A percentile compares a stretch with the other conserved stretches of the same genome.
These are phyloP conservation scores for Aspergillus bertholletiae DNA, from an alignment of 495 filamentous ascomycete species.

Conservation along the genomic window DNA sequence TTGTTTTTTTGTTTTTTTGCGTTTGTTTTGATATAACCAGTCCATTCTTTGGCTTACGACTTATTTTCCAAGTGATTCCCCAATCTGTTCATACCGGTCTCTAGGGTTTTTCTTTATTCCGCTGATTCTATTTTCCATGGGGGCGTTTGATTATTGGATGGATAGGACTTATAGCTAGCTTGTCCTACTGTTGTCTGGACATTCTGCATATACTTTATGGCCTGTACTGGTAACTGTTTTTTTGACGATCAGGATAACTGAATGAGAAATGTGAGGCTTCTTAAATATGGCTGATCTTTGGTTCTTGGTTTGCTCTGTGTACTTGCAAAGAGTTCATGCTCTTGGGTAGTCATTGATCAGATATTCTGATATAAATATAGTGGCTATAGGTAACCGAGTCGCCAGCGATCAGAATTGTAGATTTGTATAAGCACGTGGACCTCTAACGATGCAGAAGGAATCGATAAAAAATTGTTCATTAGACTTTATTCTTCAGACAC, in stretches of 20 bases:
- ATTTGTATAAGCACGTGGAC: not conserved
- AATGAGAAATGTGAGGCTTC: constrained; percentile 11
- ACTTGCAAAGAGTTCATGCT: not conserved
- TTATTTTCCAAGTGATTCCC: constrained; percentile 11
- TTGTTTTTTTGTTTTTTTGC: constrained; percentile 5
- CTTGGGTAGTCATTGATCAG: not conserved
- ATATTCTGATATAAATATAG: not conserved
- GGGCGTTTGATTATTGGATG: not conserved
- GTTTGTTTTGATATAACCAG: not conserved
- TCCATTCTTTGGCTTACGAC: not conserved
- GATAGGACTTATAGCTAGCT: not conserved
- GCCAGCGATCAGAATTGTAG: not conserved
- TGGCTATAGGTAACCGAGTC: not conserved
- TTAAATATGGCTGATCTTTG: not conserved
- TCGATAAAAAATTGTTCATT: not conserved
- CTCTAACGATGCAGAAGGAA: not conserved
- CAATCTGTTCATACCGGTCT: constrained; percentile 1
- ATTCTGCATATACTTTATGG: constrained; percentile 6
- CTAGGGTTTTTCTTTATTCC: not conserved
- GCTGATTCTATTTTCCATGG: not conserved
- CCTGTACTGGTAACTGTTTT: not conserved
- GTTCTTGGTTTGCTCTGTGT: not conserved
- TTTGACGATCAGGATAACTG: constrained; percentile 12
- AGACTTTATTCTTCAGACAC: constrained; percentile 2
- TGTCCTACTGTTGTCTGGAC: not conserved